Percentiles rank a stretch among this genome's conserved stretches.
Conservation (phyloP, 176 grass and related monocot genomes). For the Carex parvula region DNA sequence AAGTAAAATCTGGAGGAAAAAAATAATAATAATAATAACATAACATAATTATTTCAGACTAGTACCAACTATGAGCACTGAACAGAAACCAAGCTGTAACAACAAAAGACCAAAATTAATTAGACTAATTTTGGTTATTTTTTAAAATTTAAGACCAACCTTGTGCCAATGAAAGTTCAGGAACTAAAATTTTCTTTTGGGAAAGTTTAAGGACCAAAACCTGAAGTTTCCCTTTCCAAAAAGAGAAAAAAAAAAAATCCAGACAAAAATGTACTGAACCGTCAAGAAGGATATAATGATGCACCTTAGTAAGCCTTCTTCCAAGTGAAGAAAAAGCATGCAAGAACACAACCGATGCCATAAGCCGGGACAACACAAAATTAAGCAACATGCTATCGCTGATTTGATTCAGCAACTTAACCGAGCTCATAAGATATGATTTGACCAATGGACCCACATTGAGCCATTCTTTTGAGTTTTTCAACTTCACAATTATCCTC, state of each 20-base stretch:
- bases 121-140: background rate
- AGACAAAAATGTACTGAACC: background rate
- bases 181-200: background rate
- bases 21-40: background rate
- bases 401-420: slow-evolving; percentile 74
- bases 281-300: background rate
- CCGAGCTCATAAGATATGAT: slow-evolving; percentile 60
- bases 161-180: background rate
- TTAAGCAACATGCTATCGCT: slow-evolving; percentile 56
- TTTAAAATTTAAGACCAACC: background rate
- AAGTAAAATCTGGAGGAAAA: slow-evolving; percentile 52
- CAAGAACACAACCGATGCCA: slow-evolving; percentile 42
- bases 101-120: background rate
- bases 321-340: slow-evolving; percentile 49
- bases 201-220: background rate
- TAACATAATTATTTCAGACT: background rate
- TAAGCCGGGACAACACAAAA: slow-evolving; percentile 41
- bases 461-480: slow-evolving; percentile 52
- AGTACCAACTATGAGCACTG: background rate
- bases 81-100: background rate
- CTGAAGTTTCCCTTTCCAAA: background rate
- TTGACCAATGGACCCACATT: slow-evolving; percentile 58
- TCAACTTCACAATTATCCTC: slow-evolving; percentile 49
- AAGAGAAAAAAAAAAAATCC: background rate
- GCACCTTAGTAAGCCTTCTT: slow-evolving; percentile 87